These are phyloP conservation scores for Babesia ovata DNA, from an alignment of 169 alveolate genomes.

Conservation along the genomic window DNA sequence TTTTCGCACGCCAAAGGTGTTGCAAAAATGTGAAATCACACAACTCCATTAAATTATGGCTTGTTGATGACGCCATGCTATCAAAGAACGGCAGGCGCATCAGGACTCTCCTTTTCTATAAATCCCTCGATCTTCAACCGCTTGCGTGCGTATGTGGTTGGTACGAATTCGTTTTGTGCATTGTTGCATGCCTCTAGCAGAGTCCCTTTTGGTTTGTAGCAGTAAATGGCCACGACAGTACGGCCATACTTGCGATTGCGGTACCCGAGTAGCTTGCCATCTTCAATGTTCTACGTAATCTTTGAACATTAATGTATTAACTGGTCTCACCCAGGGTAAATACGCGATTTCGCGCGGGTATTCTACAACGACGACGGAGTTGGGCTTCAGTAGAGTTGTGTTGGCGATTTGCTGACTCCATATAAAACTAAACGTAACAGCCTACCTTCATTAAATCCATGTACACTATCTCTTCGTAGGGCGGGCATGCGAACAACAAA, in stretches of 20 bases:
- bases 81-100: background rate
- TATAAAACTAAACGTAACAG: background rate
- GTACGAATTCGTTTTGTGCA: constrained; percentile 49
- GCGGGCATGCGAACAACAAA: constrained; percentile 78
- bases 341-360: constrained; percentile 75
- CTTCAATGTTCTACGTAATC: constrained; percentile 33
- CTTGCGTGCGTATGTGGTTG: constrained; percentile 40
- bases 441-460: constrained; percentile 67
- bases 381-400: constrained; percentile 70
- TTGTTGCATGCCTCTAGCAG: constrained; percentile 18
- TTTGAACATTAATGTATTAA: background rate
- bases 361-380: constrained; percentile 76
- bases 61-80: background rate
- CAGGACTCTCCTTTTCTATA: constrained; percentile 14
- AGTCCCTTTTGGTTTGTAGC: constrained; percentile 71
- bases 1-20: constrained; percentile 32
- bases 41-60: background rate
- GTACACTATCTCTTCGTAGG: constrained; percentile 80
- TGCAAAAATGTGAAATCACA: constrained; percentile 16
- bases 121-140: constrained; percentile 45
- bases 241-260: constrained; percentile 81
- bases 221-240: constrained; percentile 75
- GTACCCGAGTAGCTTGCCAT: constrained; percentile 71
- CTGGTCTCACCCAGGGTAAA: constrained; percentile 72
- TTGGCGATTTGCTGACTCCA: constrained; percentile 54